phyloP scores from a whole-genome alignment of 352 stramenopile species.

The Pythium apleroticum region DNA sequence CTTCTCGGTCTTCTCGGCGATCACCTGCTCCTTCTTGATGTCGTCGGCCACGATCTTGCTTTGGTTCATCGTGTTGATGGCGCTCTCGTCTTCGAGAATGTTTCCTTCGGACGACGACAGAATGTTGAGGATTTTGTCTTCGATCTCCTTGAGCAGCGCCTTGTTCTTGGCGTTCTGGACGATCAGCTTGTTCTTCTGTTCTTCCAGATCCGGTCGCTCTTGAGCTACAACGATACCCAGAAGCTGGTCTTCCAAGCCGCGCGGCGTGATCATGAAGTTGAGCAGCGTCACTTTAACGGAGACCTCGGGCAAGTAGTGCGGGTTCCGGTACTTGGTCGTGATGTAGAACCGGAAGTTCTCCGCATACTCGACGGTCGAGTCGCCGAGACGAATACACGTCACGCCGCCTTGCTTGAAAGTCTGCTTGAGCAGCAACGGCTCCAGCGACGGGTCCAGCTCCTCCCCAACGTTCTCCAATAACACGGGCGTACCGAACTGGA shows the following conservation, averaged over 20 bases:
- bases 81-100: conserved; percentile 92
- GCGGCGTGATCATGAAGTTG: conserved; percentile 96
- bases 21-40: conserved; percentile 92
- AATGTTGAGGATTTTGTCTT: conserved; percentile 94
- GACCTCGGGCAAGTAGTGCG: conserved; percentile 93
- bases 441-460: conserved; percentile 91
- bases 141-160: conserved; percentile 91
- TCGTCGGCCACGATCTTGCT: conserved; percentile 90
- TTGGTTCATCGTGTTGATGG: conserved; percentile 93
- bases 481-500: conserved; percentile 92
- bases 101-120: conserved; percentile 90
- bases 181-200: conserved; percentile 93
- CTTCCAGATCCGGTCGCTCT: conserved; percentile 91
- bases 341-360: conserved; percentile 94
- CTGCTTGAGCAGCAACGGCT: conserved; percentile 93
- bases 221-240: conserved; percentile 92
- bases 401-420: conserved; percentile 94
- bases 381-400: conserved; percentile 91
- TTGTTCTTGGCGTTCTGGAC: conserved; percentile 92
- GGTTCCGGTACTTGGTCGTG: conserved; percentile 93
- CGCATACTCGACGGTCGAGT: conserved; percentile 91
- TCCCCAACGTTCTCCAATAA: conserved; percentile 93
- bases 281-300: conserved; percentile 93
- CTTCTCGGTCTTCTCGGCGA: conserved; percentile 89
- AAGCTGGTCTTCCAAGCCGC: conserved; percentile 91